Base-by-base conservation (phyloP, 257 asterid genomes). In the Solanum verrucosum region DNA sequence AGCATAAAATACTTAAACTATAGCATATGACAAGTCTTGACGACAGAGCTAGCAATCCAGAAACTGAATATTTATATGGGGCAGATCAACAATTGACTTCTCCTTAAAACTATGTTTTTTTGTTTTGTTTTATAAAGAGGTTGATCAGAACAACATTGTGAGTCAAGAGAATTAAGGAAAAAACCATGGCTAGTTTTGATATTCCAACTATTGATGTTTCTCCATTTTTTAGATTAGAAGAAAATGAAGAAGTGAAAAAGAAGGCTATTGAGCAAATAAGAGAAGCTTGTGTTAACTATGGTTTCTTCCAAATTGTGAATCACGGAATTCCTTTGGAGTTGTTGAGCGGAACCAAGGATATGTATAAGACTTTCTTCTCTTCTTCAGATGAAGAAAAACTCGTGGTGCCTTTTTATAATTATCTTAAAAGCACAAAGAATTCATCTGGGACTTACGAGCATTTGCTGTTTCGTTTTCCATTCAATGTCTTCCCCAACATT, bases 401-500 rank as follows among this genome's bases (percentile, higher is more conserved):
- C 40, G 78, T 85, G 49, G 87, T 72, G 18, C 35, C 84, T 60
- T 59, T 3, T 13, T 92, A 91, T 1, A 93, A 93, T 75, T 93
- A 93, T 23, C 83, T 87, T 42, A 93, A 89, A 91, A 92, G 89
- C 84, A 92, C 94, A 46, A 90, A 84, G 18, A 83, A 42, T 6
- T 90, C 92, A 23, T 40, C 89, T 18, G 95, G 91, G 31, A 91
- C 87, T 94, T 90, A 86, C 67, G 94, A 94, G 90, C 91, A 87
- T 31, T 15, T 93, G 25, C 25, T 92, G 90, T 90, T 94, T 92
- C 90, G 88, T 82, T 91, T 87, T 46, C 93, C 94, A 52, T 38
- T 42, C 5, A 85, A 90, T 2, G 83, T 84, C 68, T 21, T 63
- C 78, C 93, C 91, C 15, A 6, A 21, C 5, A 42, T 88, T 78